phyloP scores from a whole-genome alignment of 495 filamentous ascomycete genomes.

The Penicillium riverlandense region DNA sequence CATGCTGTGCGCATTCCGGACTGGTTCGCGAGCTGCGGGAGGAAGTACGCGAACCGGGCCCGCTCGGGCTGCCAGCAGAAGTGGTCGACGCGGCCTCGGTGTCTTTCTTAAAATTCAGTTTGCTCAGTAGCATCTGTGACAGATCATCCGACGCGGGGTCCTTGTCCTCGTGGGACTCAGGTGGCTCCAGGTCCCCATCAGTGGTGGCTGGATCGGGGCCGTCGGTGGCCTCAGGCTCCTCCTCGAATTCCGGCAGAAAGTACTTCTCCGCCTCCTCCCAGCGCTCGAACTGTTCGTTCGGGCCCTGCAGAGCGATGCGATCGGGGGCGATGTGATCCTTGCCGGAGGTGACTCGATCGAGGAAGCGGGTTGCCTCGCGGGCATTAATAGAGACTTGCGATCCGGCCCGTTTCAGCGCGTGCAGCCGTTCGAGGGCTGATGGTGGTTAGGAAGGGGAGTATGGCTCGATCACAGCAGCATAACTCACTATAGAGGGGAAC shows the following conservation, averaged over 20 bases:
- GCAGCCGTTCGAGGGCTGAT: constrained; percentile 49
- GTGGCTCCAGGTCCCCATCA: constrained; percentile 5
- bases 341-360: constrained; percentile 55
- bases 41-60: constrained; percentile 36
- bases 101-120: constrained; percentile 45
- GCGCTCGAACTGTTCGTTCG: constrained; percentile 48
- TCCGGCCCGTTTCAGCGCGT: constrained; percentile 49
- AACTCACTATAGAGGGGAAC: constrained; percentile 62
- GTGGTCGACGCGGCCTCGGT: constrained; percentile 40
- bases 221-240: constrained; percentile 27
- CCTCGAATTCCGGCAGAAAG: constrained; percentile 47
- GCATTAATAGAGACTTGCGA: constrained; percentile 54
- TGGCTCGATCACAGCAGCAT: neutral
- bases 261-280: constrained; percentile 60
- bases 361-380: constrained; percentile 56
- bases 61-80: constrained; percentile 42
- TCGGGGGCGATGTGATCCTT: constrained; percentile 42
- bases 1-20: constrained; percentile 36
- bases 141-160: constrained; percentile 29
- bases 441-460: constrained; percentile 3
- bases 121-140: constrained; percentile 45
- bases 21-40: constrained; percentile 45
- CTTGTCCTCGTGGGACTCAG: constrained; percentile 8
- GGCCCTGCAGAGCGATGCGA: constrained; percentile 46
- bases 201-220: constrained; percentile 10